Conservation (phyloP, 106 monocot genomes). For the Allium fistulosum region DNA sequence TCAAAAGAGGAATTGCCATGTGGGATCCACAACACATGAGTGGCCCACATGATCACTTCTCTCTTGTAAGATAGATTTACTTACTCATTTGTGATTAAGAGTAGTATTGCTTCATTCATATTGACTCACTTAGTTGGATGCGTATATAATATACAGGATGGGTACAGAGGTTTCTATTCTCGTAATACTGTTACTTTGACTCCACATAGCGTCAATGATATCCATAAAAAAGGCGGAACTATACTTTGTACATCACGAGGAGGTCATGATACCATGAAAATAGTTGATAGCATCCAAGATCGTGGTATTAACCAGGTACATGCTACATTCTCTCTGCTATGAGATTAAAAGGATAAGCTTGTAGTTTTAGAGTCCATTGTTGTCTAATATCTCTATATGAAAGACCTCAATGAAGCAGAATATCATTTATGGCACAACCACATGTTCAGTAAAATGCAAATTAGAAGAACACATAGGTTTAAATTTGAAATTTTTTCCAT, state of each 20-base stretch:
- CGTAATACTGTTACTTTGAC: constrained; percentile 27
- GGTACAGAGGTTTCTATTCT: constrained; percentile 33
- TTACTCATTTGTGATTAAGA: neutral
- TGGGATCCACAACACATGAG: no score
- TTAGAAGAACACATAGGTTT: no score
- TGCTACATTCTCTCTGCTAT: neutral
- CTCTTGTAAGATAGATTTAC: no score
- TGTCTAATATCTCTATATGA: no score
- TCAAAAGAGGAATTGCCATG: no score
- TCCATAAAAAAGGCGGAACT: constrained; percentile 32
- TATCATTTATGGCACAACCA: no score
- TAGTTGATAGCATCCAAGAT: constrained; percentile 32
- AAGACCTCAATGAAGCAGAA: neutral
- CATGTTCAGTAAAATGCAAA: no score
- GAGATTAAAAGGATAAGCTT: neutral
- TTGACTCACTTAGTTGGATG: no score
- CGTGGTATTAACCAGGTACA: constrained; percentile 32
- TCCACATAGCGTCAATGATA: constrained; percentile 29
- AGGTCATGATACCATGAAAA: constrained; percentile 29
- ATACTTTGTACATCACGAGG: constrained; percentile 28
- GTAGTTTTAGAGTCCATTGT: no score
- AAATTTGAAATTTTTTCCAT: no score
- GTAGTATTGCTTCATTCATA: no score
- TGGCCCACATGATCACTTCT: no score
- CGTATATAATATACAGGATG: constrained; percentile 11